These are phyloP conservation scores for Petunia axillaris DNA, from an alignment of 257 asterid species.

Conservation along the genomic window DNA sequence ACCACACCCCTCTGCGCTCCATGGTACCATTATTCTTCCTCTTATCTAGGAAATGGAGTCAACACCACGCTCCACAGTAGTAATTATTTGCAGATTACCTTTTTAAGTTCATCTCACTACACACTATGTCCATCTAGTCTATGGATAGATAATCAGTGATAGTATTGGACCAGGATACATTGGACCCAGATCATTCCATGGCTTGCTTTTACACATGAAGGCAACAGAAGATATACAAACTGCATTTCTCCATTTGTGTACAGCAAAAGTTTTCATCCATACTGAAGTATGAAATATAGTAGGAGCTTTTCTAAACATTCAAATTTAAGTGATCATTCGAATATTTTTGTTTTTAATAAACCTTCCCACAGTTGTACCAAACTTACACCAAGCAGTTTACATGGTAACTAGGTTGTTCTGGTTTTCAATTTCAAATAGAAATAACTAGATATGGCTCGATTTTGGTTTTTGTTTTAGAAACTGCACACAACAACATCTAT, in stretches of 20 bases:
- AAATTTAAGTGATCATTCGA: not conserved
- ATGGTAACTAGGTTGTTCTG: not conserved
- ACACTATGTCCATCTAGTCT: no score
- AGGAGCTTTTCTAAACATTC: not conserved
- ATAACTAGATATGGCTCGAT: not conserved
- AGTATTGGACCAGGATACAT: no score
- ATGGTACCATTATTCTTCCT: no score
- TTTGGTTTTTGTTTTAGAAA: not conserved
- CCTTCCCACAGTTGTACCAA: not conserved
- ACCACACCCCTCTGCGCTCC: no score
- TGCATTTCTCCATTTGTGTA: not conserved
- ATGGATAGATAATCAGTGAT: no score
- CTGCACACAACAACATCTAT: not conserved
- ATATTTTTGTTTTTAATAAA: not conserved
- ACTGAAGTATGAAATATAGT: not conserved
- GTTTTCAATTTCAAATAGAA: not conserved
- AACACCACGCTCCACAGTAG: no score
- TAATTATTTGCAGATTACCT: no score
- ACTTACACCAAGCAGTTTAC: not conserved
- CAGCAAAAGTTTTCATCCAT: not conserved
- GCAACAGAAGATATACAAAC: not conserved
- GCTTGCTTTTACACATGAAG: not conserved
- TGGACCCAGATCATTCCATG: not conserved
- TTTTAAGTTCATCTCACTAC: no score
- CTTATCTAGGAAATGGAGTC: no score